phyloP scores from a whole-genome alignment of 2,329 filamentous ascomycete species.

The Clarireedia hainanense region DNA sequence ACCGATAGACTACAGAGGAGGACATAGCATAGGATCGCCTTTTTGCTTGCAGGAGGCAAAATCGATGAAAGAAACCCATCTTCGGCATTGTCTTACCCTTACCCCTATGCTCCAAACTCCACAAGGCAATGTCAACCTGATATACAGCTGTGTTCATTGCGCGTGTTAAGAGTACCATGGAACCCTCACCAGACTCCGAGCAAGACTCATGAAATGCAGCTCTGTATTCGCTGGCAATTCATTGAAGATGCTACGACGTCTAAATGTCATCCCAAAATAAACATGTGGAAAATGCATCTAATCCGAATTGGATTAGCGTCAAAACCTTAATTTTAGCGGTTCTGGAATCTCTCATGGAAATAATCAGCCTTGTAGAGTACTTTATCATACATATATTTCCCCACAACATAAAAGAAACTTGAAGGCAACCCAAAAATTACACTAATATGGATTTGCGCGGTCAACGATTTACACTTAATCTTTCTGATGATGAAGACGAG shows the following conservation, averaged over 20 bases:
- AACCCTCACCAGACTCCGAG: no score
- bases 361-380: conserved; percentile 6
- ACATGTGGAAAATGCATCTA: conserved; percentile 4
- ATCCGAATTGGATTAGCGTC: background rate
- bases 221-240: no score
- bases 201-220: no score
- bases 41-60: no score
- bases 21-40: no score
- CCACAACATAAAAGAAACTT: conserved; percentile 2
- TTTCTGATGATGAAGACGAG: conserved; percentile 44
- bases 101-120: no score
- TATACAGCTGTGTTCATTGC: no score
- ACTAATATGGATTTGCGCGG: conserved; percentile 45
- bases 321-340: conserved; percentile 9
- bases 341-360: background rate
- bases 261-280: conserved; percentile 7
- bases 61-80: no score
- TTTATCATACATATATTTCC: background rate
- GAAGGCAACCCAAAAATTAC: background rate
- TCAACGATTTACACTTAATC: conserved; percentile 52
- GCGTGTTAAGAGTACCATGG: no score
- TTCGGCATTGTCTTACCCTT: no score
- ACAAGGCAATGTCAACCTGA: no score
- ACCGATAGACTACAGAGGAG: no score
- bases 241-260: background rate